Percentiles rank a stretch among this genome's conserved stretches.
These are phyloP conservation scores for Esteya vermicola DNA, from an alignment of 2,329 filamentous ascomycete genomes.

Conservation along the genomic window DNA sequence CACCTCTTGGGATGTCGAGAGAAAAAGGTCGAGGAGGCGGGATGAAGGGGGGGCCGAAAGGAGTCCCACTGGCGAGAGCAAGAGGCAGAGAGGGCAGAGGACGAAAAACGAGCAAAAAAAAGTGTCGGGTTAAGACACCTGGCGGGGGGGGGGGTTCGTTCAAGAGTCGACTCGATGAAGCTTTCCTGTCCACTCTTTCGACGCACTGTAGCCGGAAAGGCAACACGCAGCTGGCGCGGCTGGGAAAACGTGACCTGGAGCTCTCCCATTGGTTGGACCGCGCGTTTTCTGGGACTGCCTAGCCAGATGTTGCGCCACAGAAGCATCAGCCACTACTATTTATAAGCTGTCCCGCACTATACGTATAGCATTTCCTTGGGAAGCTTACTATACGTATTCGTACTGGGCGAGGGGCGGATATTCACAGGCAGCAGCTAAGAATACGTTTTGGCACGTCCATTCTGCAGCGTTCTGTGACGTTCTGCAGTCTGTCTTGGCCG, in stretches of 20 bases:
- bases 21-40: not conserved
- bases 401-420: no score
- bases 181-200: conserved; percentile 12
- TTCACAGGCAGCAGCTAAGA: no score
- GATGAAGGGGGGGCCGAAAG: not conserved
- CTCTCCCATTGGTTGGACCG: conserved; percentile 3
- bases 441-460: no score
- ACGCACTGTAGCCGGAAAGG: no score
- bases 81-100: conserved; percentile 4
- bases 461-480: conserved; percentile 5
- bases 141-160: no score
- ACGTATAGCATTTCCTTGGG: no score
- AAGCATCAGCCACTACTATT: not conserved
- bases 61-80: not conserved
- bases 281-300: conserved; percentile 2
- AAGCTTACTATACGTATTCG: no score
- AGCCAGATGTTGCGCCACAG: not conserved
- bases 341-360: not conserved
- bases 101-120: no score
- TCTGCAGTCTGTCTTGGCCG: conserved; percentile 2
- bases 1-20: no score
- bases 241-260: conserved; percentile 12
- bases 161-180: no score
- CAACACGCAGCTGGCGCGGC: conserved; percentile 21
- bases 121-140: no score